These are phyloP conservation scores for Onygenales sp. DNA, from an alignment of 2,329 filamentous ascomycete genomes.

Conservation along the genomic window DNA sequence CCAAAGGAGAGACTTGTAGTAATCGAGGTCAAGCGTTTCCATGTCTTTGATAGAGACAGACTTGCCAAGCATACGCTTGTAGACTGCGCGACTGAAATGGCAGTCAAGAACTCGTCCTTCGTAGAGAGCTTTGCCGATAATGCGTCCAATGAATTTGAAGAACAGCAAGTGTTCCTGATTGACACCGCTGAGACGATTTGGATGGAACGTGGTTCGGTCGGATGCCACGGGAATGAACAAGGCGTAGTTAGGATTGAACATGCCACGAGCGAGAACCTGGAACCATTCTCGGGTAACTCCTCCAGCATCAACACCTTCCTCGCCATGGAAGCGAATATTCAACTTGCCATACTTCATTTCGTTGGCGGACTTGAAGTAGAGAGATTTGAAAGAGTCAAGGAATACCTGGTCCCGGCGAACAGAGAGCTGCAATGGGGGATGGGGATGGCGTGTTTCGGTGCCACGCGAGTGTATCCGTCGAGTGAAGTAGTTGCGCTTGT, in stretches of 20 bases:
- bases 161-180: constrained; percentile 94
- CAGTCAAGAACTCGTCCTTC: constrained; percentile 93
- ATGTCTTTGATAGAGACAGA: constrained; percentile 97
- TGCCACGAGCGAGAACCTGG: constrained; percentile 90
- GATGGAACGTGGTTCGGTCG: constrained; percentile 96
- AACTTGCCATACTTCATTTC: constrained; percentile 99
- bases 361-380: constrained; percentile 92
- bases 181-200: constrained; percentile 85
- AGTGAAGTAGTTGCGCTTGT: constrained; percentile 98
- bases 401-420: constrained; percentile 94
- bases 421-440: constrained; percentile 72
- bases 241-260: constrained; percentile 98
- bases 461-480: constrained; percentile 75
- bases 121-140: constrained; percentile 96
- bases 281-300: constrained; percentile 99
- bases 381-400: constrained; percentile 94
- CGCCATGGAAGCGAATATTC: constrained; percentile 92
- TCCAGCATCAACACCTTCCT: constrained; percentile 95
- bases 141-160: constrained; percentile 98
- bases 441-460: constrained; percentile 59
- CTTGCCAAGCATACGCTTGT: constrained; percentile 94
- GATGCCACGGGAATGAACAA: constrained; percentile 94
- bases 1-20: constrained; percentile 98
- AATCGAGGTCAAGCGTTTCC: constrained; percentile 96
- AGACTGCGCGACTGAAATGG: constrained; percentile 97